A percentile compares a stretch with the other conserved stretches of the same genome.
Conservation (phyloP, 306 rosid species). For the Medicago arabica region DNA sequence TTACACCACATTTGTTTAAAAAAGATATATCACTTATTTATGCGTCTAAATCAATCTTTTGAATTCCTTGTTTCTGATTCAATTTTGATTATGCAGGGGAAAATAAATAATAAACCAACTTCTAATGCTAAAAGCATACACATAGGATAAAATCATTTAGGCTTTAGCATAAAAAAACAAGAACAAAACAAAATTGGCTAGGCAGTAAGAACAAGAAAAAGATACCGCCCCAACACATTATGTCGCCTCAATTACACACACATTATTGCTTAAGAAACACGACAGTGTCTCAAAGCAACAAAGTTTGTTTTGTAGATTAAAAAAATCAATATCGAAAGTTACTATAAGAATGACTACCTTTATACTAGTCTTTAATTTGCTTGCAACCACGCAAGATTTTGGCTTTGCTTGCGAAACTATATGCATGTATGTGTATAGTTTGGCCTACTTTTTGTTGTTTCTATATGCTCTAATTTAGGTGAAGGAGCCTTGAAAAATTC, state of each 20-base stretch:
- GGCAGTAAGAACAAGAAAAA: neutral
- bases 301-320: slow-evolving; percentile 2
- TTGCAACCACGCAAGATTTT: neutral
- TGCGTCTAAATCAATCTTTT: slow-evolving; percentile 24
- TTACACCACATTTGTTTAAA: too few relatives aligned
- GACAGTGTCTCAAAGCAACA: slow-evolving; percentile 17
- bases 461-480: neutral
- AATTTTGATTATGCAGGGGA: slow-evolving; percentile 37
- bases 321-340: neutral
- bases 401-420: neutral
- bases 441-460: neutral
- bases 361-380: neutral
- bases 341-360: neutral
- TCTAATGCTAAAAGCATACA: neutral
- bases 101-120: slow-evolving; percentile 23
- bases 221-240: slow-evolving; percentile 14
- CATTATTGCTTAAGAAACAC: slow-evolving; percentile 29
- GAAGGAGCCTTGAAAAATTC: neutral
- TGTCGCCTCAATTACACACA: slow-evolving; percentile 38
- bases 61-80: slow-evolving; percentile 37
- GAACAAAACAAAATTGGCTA: neutral
- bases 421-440: neutral
- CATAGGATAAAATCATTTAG: neutral
- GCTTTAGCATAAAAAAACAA: neutral
- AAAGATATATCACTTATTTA: neutral